Evolutionary conservation across 2,329 filamentous ascomycete genomes (phyloP).

Genomic region (Alternaria alternata): DNA sequence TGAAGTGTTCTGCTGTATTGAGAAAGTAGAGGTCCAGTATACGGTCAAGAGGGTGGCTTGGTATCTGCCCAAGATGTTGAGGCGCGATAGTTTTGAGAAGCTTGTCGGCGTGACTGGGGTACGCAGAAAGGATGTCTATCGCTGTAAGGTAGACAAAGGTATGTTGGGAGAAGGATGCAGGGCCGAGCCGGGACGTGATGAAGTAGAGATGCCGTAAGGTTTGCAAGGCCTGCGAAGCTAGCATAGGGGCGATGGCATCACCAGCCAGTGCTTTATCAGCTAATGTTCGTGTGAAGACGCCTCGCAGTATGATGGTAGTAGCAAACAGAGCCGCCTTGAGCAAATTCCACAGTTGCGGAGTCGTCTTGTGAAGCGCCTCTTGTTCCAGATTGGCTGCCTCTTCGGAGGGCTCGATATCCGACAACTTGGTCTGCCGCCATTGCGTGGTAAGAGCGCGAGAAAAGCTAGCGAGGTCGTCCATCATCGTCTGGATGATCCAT

Average conservation of each 20-base stretch:
- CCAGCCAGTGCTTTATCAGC: constrained; percentile 64
- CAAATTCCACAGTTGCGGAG: constrained; percentile 76
- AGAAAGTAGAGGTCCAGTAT: constrained; percentile 88
- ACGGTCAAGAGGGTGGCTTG: constrained; percentile 71
- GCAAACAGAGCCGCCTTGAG: constrained; percentile 80
- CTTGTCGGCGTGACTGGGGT: constrained; percentile 69
- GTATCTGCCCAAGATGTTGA: constrained; percentile 63
- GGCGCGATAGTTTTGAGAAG: constrained; percentile 73
- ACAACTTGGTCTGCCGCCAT: constrained; percentile 79
- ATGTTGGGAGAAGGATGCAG: constrained; percentile 81
- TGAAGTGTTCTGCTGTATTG: constrained; percentile 84
- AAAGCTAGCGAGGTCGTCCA: constrained; percentile 74
- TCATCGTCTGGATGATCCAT: constrained; percentile 59
- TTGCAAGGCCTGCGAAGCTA: constrained; percentile 76
- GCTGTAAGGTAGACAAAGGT: constrained; percentile 83
- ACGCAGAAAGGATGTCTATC: constrained; percentile 80
- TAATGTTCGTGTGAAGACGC: constrained; percentile 72
- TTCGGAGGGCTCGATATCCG: constrained; percentile 73
- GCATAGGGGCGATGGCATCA: constrained; percentile 66
- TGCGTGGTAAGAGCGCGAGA: constrained; percentile 70
- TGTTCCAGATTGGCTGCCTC: constrained; percentile 70
- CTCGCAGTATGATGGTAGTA: constrained; percentile 75
- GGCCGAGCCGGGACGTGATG: constrained; percentile 76
- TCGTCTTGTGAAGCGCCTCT: constrained; percentile 71
- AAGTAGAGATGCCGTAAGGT: constrained; percentile 82